Conservation (phyloP, 2,329 filamentous ascomycete species). For the Fusarium setosum region DNA sequence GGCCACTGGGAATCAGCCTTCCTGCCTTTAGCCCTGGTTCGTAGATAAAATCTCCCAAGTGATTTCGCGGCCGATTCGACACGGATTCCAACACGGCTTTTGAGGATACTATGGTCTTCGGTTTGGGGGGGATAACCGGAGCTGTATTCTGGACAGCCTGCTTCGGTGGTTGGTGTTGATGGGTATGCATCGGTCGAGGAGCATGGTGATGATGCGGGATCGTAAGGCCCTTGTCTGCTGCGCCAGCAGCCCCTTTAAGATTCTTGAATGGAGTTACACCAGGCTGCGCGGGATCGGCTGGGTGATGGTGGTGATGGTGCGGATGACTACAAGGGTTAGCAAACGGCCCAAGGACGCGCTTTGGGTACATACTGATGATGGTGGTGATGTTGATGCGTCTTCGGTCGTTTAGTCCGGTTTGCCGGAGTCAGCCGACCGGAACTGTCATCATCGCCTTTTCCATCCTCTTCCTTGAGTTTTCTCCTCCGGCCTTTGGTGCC, state of each 20-base stretch:
- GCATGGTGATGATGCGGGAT: slow-evolving; percentile 62
- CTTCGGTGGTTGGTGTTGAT: slow-evolving; percentile 40
- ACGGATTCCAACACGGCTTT: slow-evolving; percentile 79
- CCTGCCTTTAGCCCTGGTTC: slow-evolving; percentile 71
- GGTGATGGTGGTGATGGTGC: slow-evolving; percentile 68
- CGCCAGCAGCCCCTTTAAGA: slow-evolving; percentile 58
- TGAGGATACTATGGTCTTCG: slow-evolving; percentile 75
- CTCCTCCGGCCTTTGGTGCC: slow-evolving; percentile 68
- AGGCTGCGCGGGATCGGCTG: slow-evolving; percentile 59
- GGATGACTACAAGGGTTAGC: slow-evolving; percentile 55
- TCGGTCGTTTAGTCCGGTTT: slow-evolving; percentile 72
- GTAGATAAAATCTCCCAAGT: slow-evolving; percentile 89
- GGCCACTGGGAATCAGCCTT: slow-evolving; percentile 55
- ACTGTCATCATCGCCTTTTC: slow-evolving; percentile 73
- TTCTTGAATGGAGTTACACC: slow-evolving; percentile 61
- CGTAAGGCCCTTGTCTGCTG: slow-evolving; percentile 54
- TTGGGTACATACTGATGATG: slow-evolving; percentile 70
- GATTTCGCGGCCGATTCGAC: slow-evolving; percentile 76
- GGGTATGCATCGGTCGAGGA: slow-evolving; percentile 46
- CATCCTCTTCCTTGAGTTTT: slow-evolving; percentile 82
- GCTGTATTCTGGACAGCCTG: slow-evolving; percentile 33
- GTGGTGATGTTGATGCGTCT: slow-evolving; percentile 74
- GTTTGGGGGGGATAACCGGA: slow-evolving; percentile 63
- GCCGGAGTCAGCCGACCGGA: slow-evolving; percentile 71
- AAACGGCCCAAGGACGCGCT: background rate